These are phyloP conservation scores for Pichia sp. DNA, from an alignment of 1,139 yeast species.

Conservation along the genomic window DNA sequence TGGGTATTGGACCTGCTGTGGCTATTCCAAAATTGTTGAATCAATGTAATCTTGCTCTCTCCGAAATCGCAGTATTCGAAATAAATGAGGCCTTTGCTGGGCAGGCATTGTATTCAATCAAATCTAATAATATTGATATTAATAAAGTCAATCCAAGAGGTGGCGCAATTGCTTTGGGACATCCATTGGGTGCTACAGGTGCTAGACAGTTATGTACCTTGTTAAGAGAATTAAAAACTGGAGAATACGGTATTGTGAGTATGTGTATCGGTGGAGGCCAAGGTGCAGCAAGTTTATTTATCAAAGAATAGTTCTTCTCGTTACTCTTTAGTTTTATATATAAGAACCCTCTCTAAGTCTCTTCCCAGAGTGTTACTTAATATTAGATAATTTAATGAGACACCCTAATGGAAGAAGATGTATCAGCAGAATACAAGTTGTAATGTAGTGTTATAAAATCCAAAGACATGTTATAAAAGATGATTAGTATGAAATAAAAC, in stretches of 20 bases:
- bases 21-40: constrained; percentile 81
- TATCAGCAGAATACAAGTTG: too few relatives aligned
- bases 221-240: constrained; percentile 67
- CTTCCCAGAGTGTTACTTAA: too few relatives aligned
- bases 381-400: too few relatives aligned
- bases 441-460: too few relatives aligned
- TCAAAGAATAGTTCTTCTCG: constrained; percentile 49
- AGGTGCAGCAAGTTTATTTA: constrained; percentile 91
- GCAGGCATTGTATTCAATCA: constrained; percentile 75
- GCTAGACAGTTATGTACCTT: constrained; percentile 91
- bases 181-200: constrained; percentile 94
- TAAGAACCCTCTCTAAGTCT: too few relatives aligned
- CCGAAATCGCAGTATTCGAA: constrained; percentile 72
- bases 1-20: constrained; percentile 95
- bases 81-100: constrained; percentile 96
- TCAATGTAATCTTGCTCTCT: constrained; percentile 52
- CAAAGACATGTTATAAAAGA: too few relatives aligned
- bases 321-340: too few relatives aligned
- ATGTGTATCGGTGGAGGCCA: constrained; percentile 98
- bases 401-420: too few relatives aligned
- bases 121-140: constrained; percentile 55
- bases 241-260: constrained; percentile 82
- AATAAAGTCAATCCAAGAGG: constrained; percentile 84
- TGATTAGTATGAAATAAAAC: too few relatives aligned
- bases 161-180: constrained; percentile 95